Base-by-base conservation (phyloP, 2,329 filamentous ascomycete species). In the Fusarium sp. region DNA sequence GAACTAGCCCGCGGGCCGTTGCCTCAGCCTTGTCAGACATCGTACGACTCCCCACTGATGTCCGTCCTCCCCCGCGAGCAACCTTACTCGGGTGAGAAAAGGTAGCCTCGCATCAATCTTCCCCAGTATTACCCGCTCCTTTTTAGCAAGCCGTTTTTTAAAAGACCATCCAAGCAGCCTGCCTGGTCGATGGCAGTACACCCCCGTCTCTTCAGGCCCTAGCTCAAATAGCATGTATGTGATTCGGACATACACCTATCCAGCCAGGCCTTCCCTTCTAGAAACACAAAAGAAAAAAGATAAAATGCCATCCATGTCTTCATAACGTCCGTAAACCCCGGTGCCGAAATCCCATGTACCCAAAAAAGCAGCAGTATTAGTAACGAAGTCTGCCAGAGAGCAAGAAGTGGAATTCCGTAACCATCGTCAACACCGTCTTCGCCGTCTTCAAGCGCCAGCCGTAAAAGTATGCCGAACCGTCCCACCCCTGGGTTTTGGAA, bases 281-380 rank as follows among this genome's bases (percentile, higher is more conserved):
- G 39, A 37, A 61, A 62, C 33, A 64, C 40, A 56, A 51, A 55
- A 65, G 53, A 57, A 52, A 63, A 68, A 71, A 61, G 57, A 65
- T 60, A 63, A 70, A 69, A 74, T 73, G 63, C 72, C 72, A 71
- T 73, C 72, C 72, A 67, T 74, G 67, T 74, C 71, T 74, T 74
- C 72, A 73, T 74, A 73, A 71, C 67, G 48, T 72, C 72, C 72
- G 64, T 74, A 66, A 74, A 65, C 59, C 71, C 67, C 62, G 65
- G 64, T 67, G 57, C 72, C 69, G 64, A 56, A 70, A 67, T 60
- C 69, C 72, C 68, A 60, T 62, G 58, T 71, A 73, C 62, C 71
- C 63, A 72, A 71, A 68, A 52, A 71, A 71, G 59, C 54, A 74
- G 67, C 62, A 58, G 54, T 57, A 69, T 67, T 66, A 72, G 55